Evolutionary conservation across 768 basidiomycete genomes (phyloP), one percentile per base, ranked within the genome.

Genomic region (Hericium coralloides): DNA sequence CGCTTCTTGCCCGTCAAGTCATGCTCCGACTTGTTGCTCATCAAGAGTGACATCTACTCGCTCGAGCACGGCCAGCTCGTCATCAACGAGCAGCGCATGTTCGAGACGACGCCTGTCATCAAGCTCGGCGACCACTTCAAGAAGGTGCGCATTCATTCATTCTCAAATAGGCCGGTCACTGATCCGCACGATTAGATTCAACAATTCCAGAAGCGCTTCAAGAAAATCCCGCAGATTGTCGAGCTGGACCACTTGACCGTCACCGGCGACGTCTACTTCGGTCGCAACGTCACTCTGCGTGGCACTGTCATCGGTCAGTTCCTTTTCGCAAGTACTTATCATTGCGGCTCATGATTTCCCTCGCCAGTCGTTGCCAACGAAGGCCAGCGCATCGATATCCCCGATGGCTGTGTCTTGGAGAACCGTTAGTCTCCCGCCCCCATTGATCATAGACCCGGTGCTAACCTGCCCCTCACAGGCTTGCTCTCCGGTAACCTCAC

Each of bases 101-200:
- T 94, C 66, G 82, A 80, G 66, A 88, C 82, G 18, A 86, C 91
- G 25, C 95, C 94, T n/a, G 92, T 95, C 51, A 90, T 98, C 79
- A 97, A 97, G 76, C 82, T 97, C 51, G 93, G 94, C 48, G 92
- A 94, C 70, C 89, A 90, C 69, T 97, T 98, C 83, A 97, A 95
- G 80, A 95, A 92, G 82, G 89, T 90, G 55, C 49, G 70, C 18
- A 36, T 36, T 43, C n/a, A 51, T 41, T 55, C 22, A 36, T 9
- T 18, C 50, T 49, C 18, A 50, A 25, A 12, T 25, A 36, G 15
- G 14, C 2, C 49, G 8, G 22, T 22, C 49, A 38, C 38, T 38
- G 18, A 4, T 49, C 39, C 53, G 23, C 22, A 45, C 43, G n/a
- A 2, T n/a, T 58, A 85, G 85, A 88, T 91, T 58, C 82, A 83